Conservation (phyloP, 1,284 basidiomycete species). For the Sporisorium iseilematis-ciliati region DNA sequence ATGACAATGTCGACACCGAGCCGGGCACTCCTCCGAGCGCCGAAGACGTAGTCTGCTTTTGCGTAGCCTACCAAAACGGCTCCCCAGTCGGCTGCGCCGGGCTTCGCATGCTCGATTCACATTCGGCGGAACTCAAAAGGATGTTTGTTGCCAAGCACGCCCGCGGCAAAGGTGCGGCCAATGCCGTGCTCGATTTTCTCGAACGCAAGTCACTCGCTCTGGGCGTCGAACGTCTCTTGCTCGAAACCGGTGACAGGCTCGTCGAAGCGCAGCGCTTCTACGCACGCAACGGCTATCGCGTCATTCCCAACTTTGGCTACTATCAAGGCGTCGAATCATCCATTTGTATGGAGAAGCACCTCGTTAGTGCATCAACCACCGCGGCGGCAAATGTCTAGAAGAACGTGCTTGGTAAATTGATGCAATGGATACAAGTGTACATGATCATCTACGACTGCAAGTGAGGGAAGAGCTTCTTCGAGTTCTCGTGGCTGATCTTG, state of each 20-base stretch:
- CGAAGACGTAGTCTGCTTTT: slow-evolving; percentile 29
- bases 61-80: slow-evolving; percentile 32
- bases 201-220: slow-evolving; percentile 23
- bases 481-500: slow-evolving; percentile 53
- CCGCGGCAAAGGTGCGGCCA: slow-evolving; percentile 33
- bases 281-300: slow-evolving; percentile 24
- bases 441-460: slow-evolving; percentile 17
- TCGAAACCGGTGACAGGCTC: slow-evolving; percentile 42
- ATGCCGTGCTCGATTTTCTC: slow-evolving; percentile 29
- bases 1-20: slow-evolving; percentile 29
- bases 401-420: background rate
- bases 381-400: background rate
- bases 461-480: slow-evolving; percentile 48
- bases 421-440: background rate
- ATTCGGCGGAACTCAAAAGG: slow-evolving; percentile 38
- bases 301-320: slow-evolving; percentile 44
- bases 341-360: slow-evolving; percentile 38
- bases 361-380: background rate
- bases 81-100: slow-evolving; percentile 34
- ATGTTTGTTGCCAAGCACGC: slow-evolving; percentile 38
- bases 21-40: slow-evolving; percentile 32
- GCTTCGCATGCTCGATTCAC: slow-evolving; percentile 20
- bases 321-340: slow-evolving; percentile 33
- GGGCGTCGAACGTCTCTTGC: slow-evolving; percentile 19
- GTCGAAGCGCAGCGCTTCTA: slow-evolving; percentile 39